Evolutionary conservation across 768 basidiomycete species (phyloP).

Genomic region (Rhizopogon vinicolor): DNA sequence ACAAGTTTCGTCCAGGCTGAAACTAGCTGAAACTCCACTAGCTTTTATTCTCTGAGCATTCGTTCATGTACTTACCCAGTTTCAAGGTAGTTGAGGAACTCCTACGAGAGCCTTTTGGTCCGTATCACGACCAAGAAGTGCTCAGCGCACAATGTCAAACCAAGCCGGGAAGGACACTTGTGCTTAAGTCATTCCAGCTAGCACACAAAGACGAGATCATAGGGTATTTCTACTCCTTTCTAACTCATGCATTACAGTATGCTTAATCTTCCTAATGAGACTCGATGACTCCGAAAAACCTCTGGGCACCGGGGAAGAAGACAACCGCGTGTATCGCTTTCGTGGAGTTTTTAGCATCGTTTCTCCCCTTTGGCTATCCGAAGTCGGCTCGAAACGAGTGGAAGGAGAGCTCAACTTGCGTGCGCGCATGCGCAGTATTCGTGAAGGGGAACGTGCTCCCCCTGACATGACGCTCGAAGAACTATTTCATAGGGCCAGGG

Average conservation of each 20-base stretch:
- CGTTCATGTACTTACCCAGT: background rate
- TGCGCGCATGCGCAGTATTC: constrained; percentile 24
- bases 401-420: constrained; percentile 40
- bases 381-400: constrained; percentile 35
- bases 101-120: constrained; percentile 23
- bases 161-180: constrained; percentile 7
- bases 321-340: constrained; percentile 37
- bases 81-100: constrained; percentile 16
- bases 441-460: constrained; percentile 11
- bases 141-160: constrained; percentile 17
- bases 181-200: constrained; percentile 25
- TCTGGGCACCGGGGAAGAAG: constrained; percentile 20
- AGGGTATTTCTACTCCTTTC: constrained; percentile 15
- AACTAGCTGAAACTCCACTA: background rate
- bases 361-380: constrained; percentile 45
- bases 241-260: background rate
- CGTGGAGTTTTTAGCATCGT: constrained; percentile 47
- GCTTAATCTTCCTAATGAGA: constrained; percentile 20
- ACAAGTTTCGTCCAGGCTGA: background rate
- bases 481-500: constrained; percentile 25
- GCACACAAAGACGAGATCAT: constrained; percentile 19
- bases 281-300: constrained; percentile 46
- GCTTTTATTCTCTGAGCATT: background rate
- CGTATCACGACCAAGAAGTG: constrained; percentile 23
- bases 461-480: constrained; percentile 30